Evolutionary conservation across 371 early-diverging fungal species (phyloP), one percentile per base, ranked within the genome.

Genomic region (Coemansia sp.): DNA sequence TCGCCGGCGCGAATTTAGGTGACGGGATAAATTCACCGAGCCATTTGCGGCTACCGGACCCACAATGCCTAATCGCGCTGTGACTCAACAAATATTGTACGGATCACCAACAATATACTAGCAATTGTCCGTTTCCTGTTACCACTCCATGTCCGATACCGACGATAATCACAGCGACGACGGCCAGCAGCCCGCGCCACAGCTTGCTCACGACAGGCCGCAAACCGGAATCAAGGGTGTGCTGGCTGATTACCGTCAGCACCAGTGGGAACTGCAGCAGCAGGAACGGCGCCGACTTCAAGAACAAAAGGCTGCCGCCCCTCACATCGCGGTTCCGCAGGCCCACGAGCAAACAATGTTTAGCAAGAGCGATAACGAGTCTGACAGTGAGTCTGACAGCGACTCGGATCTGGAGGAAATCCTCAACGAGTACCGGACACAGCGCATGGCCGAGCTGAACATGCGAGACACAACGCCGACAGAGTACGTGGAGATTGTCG

Each of bases 171-270:
- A 14, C 30, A 30, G 32, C 30, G 20, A 20, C 20, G 20, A 36
- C 13, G 41, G 31, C 6, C 51, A 14, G 16, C 30, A 9, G 13
- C 30, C 36, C 31, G 36, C 3, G 32, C 14, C 50, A 26, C 20
- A 20, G 20, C 20, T 20, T 20, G 20, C 20, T 13, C 67, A 58
- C 35, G 48, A 67, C 7, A 79, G 79, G 6, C 77, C 80, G 9
- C 74, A 79, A 59, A 80, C 80, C 26, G 80, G 80, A 31, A 72
- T 68, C 48, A 80, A 80, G 56, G 74, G 78, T 13, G 80, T 80
- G 5, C 34, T 79, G 3, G 79, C 80, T 6, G 80, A 80, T 59
- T 78, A 76, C 57, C 67, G 60, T 7, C 70, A 80, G 31, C 49
- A 38, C 39, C 54, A 31, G 20, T 20, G 20, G 20, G 20, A 20